Evolutionary conservation across 169 alveolate species (phyloP), one percentile per base, ranked within the genome.

Genomic region (Besnoitia besnoiti): DNA sequence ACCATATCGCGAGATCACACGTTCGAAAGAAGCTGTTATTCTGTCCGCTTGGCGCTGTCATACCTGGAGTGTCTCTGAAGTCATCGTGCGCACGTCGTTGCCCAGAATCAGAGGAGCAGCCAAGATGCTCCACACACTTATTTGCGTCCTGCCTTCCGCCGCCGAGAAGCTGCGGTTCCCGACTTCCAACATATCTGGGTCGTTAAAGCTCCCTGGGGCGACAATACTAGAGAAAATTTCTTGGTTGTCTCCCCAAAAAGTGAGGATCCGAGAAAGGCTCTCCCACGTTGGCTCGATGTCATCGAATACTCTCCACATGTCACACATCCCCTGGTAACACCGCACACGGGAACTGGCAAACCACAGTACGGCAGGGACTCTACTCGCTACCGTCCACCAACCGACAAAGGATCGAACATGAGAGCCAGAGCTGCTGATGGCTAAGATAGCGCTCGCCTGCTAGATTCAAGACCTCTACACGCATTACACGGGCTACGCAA

Each of bases 151-250:
- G 51, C 96, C 96, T 93, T 97, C 97, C 12, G 90, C 89, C 19
- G 76, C 50, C 33, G 96, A 92, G 96, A 95, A 92, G 44, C 96
- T 96, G 37, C 96, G 96, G 89, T 95, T 96, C 37, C 98, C 98
- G 8, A 97, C 96, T 94, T 97, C 98, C 59, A 97, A 90, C 97
- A 97, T 97, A 93, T 97, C 98, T 30, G 97, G 98, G 77, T 97
- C 97, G 90, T 97, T 97, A 97, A 97, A 92, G 39, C 94, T 93
- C 67, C 96, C 96, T 12, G 97, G 97, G 21, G 96, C 96, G 39
- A 97, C 97, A 44, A 44, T 55, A 27, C 27, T 39, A 0, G 59
- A 10, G 87, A 79, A 44, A 30, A 42, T 42, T 1, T 37, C 87
- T 44, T 79, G 87, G 87, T 39, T 79, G 87, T 79, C 59, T 19